Conservation (phyloP, 2,329 filamentous ascomycete genomes). For the Didymella exigua region DNA sequence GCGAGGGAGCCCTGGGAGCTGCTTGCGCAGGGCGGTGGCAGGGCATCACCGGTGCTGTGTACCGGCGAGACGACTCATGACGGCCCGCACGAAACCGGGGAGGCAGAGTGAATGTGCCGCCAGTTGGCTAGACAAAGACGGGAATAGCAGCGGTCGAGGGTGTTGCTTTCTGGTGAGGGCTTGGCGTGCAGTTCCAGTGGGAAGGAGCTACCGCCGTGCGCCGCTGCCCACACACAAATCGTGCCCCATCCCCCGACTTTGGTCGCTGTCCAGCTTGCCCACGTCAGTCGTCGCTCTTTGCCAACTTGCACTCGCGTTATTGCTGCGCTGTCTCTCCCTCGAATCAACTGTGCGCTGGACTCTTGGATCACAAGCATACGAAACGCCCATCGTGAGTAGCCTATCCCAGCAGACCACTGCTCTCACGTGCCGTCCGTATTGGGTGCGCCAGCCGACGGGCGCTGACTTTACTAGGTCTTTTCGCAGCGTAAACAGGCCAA, state of each 20-base stretch:
- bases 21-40: slow-evolving; percentile 16
- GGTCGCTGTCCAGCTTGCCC: slow-evolving; percentile 22
- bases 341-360: slow-evolving; percentile 9
- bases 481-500: slow-evolving; percentile 37
- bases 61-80: slow-evolving; percentile 24
- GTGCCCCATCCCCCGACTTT: slow-evolving; percentile 34
- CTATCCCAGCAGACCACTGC: slow-evolving; percentile 25
- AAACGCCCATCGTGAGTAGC: slow-evolving; percentile 24
- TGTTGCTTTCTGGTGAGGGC: slow-evolving; percentile 25
- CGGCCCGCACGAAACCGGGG: slow-evolving; percentile 31
- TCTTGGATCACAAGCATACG: neutral
- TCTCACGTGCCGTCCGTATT: slow-evolving; percentile 44
- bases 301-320: slow-evolving; percentile 20
- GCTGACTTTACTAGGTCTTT: slow-evolving; percentile 33
- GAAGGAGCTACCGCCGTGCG: slow-evolving; percentile 26
- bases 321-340: slow-evolving; percentile 24
- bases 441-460: slow-evolving; percentile 30
- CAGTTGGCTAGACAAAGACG: slow-evolving; percentile 18
- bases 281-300: slow-evolving; percentile 29
- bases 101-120: slow-evolving; percentile 25
- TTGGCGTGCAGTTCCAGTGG: slow-evolving; percentile 27
- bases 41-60: slow-evolving; percentile 25
- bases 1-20: slow-evolving; percentile 15
- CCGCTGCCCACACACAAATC: slow-evolving; percentile 36
- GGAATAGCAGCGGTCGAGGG: slow-evolving; percentile 19